These are phyloP conservation scores for Nakazawaea pomicola DNA, from an alignment of 805 yeast genomes.

Conservation along the genomic window DNA sequence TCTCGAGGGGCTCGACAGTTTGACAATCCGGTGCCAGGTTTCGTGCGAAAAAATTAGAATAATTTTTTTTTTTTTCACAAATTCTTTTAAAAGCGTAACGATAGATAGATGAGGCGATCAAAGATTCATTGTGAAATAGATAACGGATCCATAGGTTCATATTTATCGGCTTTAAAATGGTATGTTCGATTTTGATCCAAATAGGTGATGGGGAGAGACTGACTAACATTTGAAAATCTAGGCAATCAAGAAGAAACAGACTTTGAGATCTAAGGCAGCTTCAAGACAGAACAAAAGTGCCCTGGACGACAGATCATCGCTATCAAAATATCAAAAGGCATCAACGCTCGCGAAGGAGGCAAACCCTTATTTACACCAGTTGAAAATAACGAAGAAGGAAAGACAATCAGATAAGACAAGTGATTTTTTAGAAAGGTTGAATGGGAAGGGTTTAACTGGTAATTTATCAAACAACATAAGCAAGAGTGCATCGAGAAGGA, in stretches of 20 bases:
- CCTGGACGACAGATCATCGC: slow-evolving; percentile 28
- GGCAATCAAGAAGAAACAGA: slow-evolving; percentile 45
- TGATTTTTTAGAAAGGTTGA: slow-evolving; percentile 34
- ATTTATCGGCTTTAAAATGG: too few relatives aligned
- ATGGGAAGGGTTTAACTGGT: slow-evolving; percentile 24
- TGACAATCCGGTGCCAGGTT: too few relatives aligned
- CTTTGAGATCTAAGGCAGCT: slow-evolving; percentile 37
- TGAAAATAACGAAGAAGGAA: slow-evolving; percentile 48
- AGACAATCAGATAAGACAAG: slow-evolving; percentile 37
- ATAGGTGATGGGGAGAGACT: too few relatives aligned
- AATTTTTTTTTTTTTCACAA: too few relatives aligned
- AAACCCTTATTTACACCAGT: slow-evolving; percentile 48
- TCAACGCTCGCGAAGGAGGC: slow-evolving; percentile 18
- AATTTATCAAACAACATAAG: slow-evolving; percentile 45
- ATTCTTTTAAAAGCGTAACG: too few relatives aligned
- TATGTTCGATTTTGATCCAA: too few relatives aligned
- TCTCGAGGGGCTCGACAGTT: too few relatives aligned
- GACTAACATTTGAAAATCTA: too few relatives aligned
- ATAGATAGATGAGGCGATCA: too few relatives aligned
- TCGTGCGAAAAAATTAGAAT: too few relatives aligned
- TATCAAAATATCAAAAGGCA: slow-evolving; percentile 3
- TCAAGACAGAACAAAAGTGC: slow-evolving; percentile 23
- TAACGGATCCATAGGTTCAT: too few relatives aligned
- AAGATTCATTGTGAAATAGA: too few relatives aligned
- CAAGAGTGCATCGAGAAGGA: slow-evolving; percentile 59